A percentile compares a stretch with the other conserved stretches of the same genome.
These are phyloP conservation scores for Apiospora rasikravindrae DNA, from an alignment of 2,329 filamentous ascomycete genomes.

Conservation along the genomic window DNA sequence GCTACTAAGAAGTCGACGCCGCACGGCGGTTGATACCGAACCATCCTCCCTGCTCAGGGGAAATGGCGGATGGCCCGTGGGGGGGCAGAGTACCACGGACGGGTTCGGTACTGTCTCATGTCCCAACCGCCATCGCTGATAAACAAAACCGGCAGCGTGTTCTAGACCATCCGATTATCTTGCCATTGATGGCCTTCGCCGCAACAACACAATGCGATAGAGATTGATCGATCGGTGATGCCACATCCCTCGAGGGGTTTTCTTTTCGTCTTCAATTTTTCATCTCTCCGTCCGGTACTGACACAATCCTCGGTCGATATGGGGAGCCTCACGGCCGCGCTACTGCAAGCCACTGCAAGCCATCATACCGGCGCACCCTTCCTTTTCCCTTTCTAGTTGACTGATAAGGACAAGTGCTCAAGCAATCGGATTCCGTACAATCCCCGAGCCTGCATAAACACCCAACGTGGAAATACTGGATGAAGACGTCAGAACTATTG, in stretches of 20 bases:
- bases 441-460: too few relatives aligned
- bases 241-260: too few relatives aligned
- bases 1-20: neutral
- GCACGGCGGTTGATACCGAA: neutral
- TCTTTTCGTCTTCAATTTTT: neutral
- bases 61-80: neutral
- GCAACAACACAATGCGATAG: neutral
- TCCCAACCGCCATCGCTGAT: neutral
- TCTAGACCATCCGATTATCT: conserved; percentile 8
- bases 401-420: neutral
- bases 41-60: conserved; percentile 6
- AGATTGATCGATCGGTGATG: neutral
- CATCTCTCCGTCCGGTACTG: neutral
- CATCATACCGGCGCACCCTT: neutral
- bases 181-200: neutral
- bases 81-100: conserved; percentile 11
- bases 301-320: neutral
- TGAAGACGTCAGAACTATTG: neutral
- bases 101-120: neutral
- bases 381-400: neutral
- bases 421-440: neutral
- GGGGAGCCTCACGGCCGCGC: neutral
- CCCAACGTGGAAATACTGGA: neutral
- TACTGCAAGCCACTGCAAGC: neutral
- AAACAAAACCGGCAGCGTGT: neutral